Base-by-base conservation (phyloP, 169 alveolate genomes). In the Plasmodium malariae region DNA sequence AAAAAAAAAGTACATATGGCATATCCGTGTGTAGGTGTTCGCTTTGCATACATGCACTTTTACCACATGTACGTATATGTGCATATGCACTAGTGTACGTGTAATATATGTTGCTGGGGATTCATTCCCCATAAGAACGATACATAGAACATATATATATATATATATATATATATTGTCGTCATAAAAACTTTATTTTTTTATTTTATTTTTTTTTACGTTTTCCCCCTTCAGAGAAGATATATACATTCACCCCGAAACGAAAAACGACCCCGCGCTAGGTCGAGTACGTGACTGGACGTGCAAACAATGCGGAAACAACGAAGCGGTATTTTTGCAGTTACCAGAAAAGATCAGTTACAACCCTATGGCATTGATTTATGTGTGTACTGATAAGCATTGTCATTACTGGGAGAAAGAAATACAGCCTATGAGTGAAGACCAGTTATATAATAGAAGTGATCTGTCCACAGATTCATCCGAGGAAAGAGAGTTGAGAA, bases 341-440 rank as follows among this genome's bases (percentile, higher is more conserved):
- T 89, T 96, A 3, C 98, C 98, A 0, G 98, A 96, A 88, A 62
- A 97, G 34, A 96, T 96, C 0, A 93, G 97, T 12, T 96, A 94
- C 71, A 98, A 96, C 34, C 98, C 98, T 12, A 96, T 96, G 98
- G 95, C 97, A 36, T 94, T 96, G 14, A 98, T 96, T 17, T 96
- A 94, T 86, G 98, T 96, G 17, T 96, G 98, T 94, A 91, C 93
- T 43, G 94, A 93, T 51, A 89, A 93, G 17, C 96, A 95, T 17
- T 94, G 96, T 28, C 94, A 92, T 12, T 92, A 92, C 65, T 94
- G 95, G 94, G 92, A 71, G 14, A 94, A 94, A 73, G 78, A 76
- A 36, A 63, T 63, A 7, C 96, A 94, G 89, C 24, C 26, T n/a
- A 57, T 60, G 21, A 93, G 86, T 45, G 89, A 91, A 21, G 94